phyloP scores from a whole-genome alignment of 768 basidiomycete species.

The Daedaleopsis nitida region DNA sequence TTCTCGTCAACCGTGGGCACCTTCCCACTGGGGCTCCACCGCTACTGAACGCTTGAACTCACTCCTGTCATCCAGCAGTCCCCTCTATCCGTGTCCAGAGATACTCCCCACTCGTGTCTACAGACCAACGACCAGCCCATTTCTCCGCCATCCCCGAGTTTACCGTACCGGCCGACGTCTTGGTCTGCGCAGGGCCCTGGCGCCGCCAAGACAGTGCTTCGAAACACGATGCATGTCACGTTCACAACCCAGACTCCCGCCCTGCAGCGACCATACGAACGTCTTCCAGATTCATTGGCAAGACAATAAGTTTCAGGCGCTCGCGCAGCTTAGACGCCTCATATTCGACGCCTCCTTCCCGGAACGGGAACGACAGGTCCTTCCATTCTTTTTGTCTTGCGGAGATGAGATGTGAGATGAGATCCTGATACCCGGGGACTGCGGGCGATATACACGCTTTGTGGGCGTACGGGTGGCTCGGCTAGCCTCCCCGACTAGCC shows the following conservation, averaged over 20 bases:
- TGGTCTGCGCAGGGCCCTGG: not conserved
- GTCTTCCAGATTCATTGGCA: not conserved
- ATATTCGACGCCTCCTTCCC: not conserved
- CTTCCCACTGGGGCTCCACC: not conserved
- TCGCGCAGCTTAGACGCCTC: not conserved
- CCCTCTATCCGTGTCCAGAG: too few relatives aligned
- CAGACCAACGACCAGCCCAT: not conserved
- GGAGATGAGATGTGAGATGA: not conserved
- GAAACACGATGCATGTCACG: not conserved
- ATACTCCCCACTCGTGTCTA: not conserved
- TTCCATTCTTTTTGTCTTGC: not conserved
- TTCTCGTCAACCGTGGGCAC: not conserved
- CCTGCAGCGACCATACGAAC: not conserved
- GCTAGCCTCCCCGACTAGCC: not conserved
- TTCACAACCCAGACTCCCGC: not conserved
- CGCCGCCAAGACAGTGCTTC: not conserved
- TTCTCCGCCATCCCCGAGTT: too few relatives aligned
- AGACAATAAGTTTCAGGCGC: constrained; percentile 4
- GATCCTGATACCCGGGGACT: not conserved
- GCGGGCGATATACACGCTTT: not conserved
- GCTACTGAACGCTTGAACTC: not conserved
- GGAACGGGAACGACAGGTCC: not conserved
- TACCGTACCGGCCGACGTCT: not conserved
- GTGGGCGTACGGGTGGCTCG: not conserved
- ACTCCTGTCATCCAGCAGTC: too few relatives aligned